A percentile compares a stretch with the other conserved stretches of the same genome.
Conservation (phyloP, 768 basidiomycete species). For the Naganishia onofrii region DNA sequence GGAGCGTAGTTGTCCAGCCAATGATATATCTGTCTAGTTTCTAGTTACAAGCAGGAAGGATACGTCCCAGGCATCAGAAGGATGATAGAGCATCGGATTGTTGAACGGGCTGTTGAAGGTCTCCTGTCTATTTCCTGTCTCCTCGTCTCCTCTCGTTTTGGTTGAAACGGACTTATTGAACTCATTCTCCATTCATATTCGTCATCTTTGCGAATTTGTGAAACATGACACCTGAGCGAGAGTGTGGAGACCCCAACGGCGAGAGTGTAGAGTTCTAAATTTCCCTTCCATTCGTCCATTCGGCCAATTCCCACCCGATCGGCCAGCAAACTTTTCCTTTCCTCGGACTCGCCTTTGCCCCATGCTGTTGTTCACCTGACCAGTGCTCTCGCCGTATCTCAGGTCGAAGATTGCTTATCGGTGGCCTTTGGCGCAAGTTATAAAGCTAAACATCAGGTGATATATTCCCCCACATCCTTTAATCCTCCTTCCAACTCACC, state of each 20-base stretch:
- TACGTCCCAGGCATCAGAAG: too few relatives aligned
- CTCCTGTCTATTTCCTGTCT: too few relatives aligned
- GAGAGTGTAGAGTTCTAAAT: slow-evolving; percentile 12
- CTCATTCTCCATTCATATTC: too few relatives aligned
- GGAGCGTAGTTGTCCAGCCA: not conserved
- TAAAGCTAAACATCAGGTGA: not conserved
- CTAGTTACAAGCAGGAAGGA: too few relatives aligned
- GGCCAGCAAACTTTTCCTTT: slow-evolving; percentile 20
- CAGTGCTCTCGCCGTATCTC: not conserved
- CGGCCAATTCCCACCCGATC: slow-evolving; percentile 16
- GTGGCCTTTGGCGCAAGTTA: not conserved
- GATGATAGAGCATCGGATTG: too few relatives aligned
- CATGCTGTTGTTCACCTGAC: not conserved
- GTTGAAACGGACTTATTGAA: too few relatives aligned
- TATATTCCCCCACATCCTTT: not conserved
- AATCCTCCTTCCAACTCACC: not conserved
- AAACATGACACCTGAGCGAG: not conserved
- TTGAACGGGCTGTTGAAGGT: too few relatives aligned
- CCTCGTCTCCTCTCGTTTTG: too few relatives aligned
- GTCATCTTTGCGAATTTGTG: too few relatives aligned
- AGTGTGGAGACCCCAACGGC: slow-evolving; percentile 15
- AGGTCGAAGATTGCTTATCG: not conserved
- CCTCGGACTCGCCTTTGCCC: too few relatives aligned
- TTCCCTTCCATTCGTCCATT: not conserved
- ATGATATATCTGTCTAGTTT: too few relatives aligned